Percentiles rank a stretch among this genome's conserved stretches.
phyloP scores from a whole-genome alignment of 2,329 filamentous ascomycete species.

The Fusarium sp. region DNA sequence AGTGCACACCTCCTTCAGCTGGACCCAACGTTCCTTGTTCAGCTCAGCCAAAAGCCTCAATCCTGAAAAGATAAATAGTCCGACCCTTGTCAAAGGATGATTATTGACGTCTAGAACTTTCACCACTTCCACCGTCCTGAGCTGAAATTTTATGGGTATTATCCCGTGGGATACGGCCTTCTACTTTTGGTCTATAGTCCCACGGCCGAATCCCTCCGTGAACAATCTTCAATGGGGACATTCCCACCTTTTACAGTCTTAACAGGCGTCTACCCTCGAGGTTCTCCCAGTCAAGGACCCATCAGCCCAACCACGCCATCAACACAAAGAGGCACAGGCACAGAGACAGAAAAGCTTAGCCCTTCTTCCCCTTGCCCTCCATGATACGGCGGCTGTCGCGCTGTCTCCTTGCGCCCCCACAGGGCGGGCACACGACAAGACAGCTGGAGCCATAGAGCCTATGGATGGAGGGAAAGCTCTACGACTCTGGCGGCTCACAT shows the following conservation, averaged over 20 bases:
- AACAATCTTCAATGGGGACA: background rate
- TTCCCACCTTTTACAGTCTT: background rate
- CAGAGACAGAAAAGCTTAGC: slow-evolving; percentile 10
- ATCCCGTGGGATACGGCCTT: background rate
- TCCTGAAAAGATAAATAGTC: background rate
- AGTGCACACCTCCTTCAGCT: background rate
- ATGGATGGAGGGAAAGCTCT: background rate
- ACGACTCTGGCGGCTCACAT: background rate
- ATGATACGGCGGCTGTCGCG: background rate
- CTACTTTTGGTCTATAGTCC: background rate
- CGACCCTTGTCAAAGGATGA: background rate
- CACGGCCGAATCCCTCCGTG: background rate
- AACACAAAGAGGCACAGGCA: slow-evolving; percentile 14
- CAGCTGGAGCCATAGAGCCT: background rate
- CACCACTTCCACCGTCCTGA: background rate
- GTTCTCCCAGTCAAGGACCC: background rate
- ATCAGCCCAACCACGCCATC: slow-evolving; percentile 2
- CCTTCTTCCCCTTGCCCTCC: background rate
- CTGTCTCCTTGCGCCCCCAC: background rate
- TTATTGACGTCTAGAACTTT: background rate
- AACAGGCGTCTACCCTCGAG: background rate
- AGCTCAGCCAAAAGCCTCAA: background rate
- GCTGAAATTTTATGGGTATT: background rate
- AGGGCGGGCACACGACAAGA: background rate
- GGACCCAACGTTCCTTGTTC: background rate